phyloP scores from a whole-genome alignment of 2,329 filamentous ascomycete species.

The Nothomitra cinnamomea region DNA sequence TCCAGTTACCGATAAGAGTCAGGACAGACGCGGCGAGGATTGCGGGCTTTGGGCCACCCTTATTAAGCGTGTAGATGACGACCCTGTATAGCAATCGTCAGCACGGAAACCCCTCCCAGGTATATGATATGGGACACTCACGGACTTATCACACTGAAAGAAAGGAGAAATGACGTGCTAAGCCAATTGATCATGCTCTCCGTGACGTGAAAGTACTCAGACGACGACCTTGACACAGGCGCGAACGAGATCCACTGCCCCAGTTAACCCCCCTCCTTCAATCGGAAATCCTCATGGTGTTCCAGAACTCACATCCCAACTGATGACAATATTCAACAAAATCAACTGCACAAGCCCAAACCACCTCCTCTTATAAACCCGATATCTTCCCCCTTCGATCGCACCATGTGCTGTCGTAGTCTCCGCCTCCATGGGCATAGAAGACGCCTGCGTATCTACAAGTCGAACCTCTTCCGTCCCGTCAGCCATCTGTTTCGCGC shows the following conservation, averaged over 20 bases:
- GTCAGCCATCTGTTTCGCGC: background rate
- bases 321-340: slow-evolving; percentile 79
- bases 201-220: slow-evolving; percentile 57
- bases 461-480: background rate
- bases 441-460: background rate
- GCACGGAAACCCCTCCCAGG: background rate
- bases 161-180: slow-evolving; percentile 70
- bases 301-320: slow-evolving; percentile 66
- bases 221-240: slow-evolving; percentile 57
- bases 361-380: slow-evolving; percentile 71
- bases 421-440: background rate
- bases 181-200: slow-evolving; percentile 83
- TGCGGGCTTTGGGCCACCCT: slow-evolving; percentile 55
- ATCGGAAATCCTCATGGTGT: background rate
- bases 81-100: slow-evolving; percentile 17
- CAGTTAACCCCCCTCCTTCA: background rate
- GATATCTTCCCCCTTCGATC: background rate
- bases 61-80: slow-evolving; percentile 62
- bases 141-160: slow-evolving; percentile 60
- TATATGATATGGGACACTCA: slow-evolving; percentile 18
- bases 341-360: slow-evolving; percentile 73
- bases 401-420: background rate
- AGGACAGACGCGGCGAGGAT: slow-evolving; percentile 59
- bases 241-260: slow-evolving; percentile 83
- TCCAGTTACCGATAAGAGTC: slow-evolving; percentile 74